phyloP scores from a whole-genome alignment of 805 yeast species.

The Ogataea paradorogensis region DNA sequence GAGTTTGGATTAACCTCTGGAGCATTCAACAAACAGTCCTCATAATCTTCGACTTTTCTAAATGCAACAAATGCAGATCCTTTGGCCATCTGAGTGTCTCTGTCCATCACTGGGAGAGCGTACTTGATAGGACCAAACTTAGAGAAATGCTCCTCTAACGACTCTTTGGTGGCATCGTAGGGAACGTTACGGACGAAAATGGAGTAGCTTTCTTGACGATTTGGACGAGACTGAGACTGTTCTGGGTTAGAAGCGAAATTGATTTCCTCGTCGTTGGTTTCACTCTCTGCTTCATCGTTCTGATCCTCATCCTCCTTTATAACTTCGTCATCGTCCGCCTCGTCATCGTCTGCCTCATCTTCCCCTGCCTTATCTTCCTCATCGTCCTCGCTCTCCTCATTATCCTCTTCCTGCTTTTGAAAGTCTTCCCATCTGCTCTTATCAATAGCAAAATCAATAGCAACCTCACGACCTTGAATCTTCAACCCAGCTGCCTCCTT shows the following conservation, averaged over 20 bases:
- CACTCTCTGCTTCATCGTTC: conserved; percentile 28
- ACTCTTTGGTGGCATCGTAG: conserved; percentile 85
- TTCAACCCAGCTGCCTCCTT: conserved; percentile 71
- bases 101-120: conserved; percentile 91
- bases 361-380: conserved; percentile 37
- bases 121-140: conserved; percentile 86
- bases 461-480: conserved; percentile 87
- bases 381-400: conserved; percentile 38
- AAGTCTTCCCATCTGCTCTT: conserved; percentile 76
- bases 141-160: conserved; percentile 71
- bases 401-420: conserved; percentile 44
- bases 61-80: conserved; percentile 97
- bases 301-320: conserved; percentile 32
- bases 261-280: conserved; percentile 19
- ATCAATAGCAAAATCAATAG: conserved; percentile 90
- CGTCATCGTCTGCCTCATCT: conserved; percentile 37
- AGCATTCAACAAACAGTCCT: conserved; percentile 69
- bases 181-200: conserved; percentile 91
- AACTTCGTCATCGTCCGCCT: conserved; percentile 32
- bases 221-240: conserved; percentile 34
- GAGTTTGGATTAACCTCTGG: conserved; percentile 64
- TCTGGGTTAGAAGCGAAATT: conserved; percentile 20
- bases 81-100: conserved; percentile 76
- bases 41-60: conserved; percentile 54
- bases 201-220: conserved; percentile 67